Base-by-base conservation (phyloP, 768 basidiomycete species). In the Tylopilus felleus region DNA sequence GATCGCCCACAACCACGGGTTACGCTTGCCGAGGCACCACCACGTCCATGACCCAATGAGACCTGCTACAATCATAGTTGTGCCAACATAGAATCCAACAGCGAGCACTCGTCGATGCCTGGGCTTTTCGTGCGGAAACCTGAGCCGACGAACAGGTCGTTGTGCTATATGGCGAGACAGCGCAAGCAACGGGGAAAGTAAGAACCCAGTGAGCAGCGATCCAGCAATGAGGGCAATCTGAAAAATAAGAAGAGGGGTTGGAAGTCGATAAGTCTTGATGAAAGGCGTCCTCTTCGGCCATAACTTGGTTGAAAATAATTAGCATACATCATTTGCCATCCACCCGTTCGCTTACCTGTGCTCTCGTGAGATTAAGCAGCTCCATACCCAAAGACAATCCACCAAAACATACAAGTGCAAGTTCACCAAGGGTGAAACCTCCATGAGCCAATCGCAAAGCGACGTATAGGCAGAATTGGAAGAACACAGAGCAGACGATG, bases 391-490 rank as follows among this genome's bases (percentile, higher is more conserved):
- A 67, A 0, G 86, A 86, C 2, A 93, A 89, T 6, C 90, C 93
- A 39, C 93, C 93, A 60, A 92, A 91, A 41, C 86, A 88, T 17
- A 96, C 90, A 23, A 98, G 73, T 23, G 87, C 88, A 17, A 98
- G 79, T 68, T 99, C 97, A 29, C 97, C 97, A 1, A 99, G 80
- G 0, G 95, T 98, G 72, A 98, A 95, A 12, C 90, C 91, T n/a
- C 89, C 82, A 62, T 97, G 89, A 5, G 94, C 95, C 41, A 99
- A 78, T 22, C 97, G 82, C 39, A 97, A 79, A 39, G 90, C 89
- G 44, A 89, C 77, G 69, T 98, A 99, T 43, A 98, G 75, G 47
- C 92, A 84, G 65, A 94, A 88, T 67, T 98, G 97, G 69, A 88
- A 97, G 73, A 95, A 93, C 40, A 89, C 65, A 2, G 92, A 84